Conservation (phyloP, 169 alveolate species). For the Plasmodium billcollinsi region DNA sequence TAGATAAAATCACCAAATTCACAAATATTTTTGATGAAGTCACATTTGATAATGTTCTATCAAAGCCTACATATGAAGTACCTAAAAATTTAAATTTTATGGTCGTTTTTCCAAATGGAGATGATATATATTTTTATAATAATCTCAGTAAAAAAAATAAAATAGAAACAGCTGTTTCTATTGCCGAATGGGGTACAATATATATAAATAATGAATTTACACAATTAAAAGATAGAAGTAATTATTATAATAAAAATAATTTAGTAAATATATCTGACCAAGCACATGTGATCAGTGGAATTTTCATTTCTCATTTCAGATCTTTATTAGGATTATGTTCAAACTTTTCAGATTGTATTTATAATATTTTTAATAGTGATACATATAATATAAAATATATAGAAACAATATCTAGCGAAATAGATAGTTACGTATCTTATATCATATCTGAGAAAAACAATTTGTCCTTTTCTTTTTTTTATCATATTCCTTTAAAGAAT, state of each 20-base stretch:
- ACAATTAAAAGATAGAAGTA: not conserved
- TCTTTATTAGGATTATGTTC: conserved; percentile 43
- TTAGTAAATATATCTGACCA: conserved; percentile 12
- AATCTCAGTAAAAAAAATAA: not conserved
- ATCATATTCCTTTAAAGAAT: conserved; percentile 30
- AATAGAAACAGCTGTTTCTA: conserved; percentile 70
- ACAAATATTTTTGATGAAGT: conserved; percentile 60
- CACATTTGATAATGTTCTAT: conserved; percentile 29
- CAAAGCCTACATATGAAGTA: conserved; percentile 52
- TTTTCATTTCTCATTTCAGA: conserved; percentile 67
- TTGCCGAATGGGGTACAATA: conserved; percentile 69
- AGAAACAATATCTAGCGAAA: conserved; percentile 26
- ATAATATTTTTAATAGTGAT: conserved; percentile 46
- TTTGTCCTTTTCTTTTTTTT: conserved; percentile 13
- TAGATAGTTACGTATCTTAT: conserved; percentile 21
- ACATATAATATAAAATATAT: conserved; percentile 31
- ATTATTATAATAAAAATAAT: conserved; percentile 5
- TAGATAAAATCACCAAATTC: conserved; percentile 45
- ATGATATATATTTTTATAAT: conserved; percentile 47
- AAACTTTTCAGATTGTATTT: conserved; percentile 26
- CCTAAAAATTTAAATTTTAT: conserved; percentile 63
- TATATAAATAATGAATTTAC: conserved; percentile 29
- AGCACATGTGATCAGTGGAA: conserved; percentile 44
- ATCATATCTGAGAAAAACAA: not conserved
- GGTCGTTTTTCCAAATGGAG: conserved; percentile 42